These are phyloP conservation scores for Podospora didyma DNA, from an alignment of 495 filamentous ascomycete species.

Conservation along the genomic window DNA sequence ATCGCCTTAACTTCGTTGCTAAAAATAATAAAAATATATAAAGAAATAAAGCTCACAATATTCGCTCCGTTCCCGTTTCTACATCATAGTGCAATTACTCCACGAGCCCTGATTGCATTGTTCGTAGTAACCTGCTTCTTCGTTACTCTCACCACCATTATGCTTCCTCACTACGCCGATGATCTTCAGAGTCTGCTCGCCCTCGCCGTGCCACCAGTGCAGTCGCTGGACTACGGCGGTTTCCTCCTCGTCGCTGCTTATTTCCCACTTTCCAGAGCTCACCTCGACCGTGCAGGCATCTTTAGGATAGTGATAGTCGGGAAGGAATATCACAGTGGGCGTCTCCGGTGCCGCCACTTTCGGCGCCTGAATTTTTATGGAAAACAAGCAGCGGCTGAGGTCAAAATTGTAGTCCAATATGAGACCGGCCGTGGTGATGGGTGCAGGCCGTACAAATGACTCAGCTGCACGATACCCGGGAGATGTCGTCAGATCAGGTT, in stretches of 20 bases:
- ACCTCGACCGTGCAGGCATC: constrained; percentile 63
- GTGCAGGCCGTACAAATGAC: constrained; percentile 83
- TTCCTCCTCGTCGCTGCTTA: constrained; percentile 65
- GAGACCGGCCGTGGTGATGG: constrained; percentile 67
- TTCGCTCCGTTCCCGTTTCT: too few species aligned
- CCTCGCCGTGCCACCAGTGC: constrained; percentile 86
- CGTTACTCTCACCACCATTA: constrained; percentile 30
- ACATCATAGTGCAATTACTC: constrained; percentile 42
- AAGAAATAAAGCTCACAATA: too few species aligned
- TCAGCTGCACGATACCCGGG: constrained; percentile 86
- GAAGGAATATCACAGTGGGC: constrained; percentile 83
- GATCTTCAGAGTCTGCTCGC: constrained; percentile 75
- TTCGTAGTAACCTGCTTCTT: constrained; percentile 46
- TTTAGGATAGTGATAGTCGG: constrained; percentile 89
- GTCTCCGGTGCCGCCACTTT: constrained; percentile 48
- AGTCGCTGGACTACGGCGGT: constrained; percentile 66
- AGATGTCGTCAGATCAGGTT: constrained; percentile 49
- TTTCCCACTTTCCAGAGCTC: constrained; percentile 84
- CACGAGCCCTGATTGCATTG: constrained; percentile 40
- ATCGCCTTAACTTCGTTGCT: too few species aligned
- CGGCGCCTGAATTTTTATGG: constrained; percentile 56
- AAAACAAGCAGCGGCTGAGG: constrained; percentile 68
- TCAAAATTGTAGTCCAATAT: constrained; percentile 73
- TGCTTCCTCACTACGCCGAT: constrained; percentile 60
- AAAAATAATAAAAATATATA: too few species aligned